These are phyloP conservation scores for Candida dendrica DNA, from an alignment of 805 yeast species.

Conservation along the genomic window DNA sequence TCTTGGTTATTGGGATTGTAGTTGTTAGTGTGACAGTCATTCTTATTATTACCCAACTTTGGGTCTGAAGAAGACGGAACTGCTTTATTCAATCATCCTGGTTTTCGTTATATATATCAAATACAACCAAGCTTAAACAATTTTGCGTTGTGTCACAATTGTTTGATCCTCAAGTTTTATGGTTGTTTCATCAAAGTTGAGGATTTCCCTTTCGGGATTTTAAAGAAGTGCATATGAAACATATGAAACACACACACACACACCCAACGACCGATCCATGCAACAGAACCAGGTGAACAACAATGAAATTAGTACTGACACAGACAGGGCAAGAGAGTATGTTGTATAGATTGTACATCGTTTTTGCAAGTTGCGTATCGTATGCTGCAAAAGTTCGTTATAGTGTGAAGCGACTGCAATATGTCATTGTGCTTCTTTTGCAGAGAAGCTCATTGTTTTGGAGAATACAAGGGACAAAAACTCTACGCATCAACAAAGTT, in stretches of 20 bases:
- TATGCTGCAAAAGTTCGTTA: no score
- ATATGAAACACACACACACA: background rate
- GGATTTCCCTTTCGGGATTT: background rate
- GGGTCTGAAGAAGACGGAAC: slow-evolving; percentile 11
- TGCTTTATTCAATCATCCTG: background rate
- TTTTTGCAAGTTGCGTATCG: no score
- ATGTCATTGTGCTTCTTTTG: no score
- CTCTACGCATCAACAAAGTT: no score
- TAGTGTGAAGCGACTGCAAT: no score
- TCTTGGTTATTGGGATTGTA: background rate
- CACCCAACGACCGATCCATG: no score
- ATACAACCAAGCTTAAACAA: background rate
- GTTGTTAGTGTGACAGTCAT: background rate
- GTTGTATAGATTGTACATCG: no score
- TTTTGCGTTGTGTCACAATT: background rate
- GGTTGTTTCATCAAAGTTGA: background rate
- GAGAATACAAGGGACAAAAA: no score
- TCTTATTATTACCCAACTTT: slow-evolving; percentile 10
- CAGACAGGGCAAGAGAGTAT: no score
- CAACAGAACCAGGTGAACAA: no score
- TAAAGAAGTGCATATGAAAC: background rate
- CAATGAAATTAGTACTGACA: no score
- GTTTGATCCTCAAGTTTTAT: background rate
- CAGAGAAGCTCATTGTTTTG: no score
- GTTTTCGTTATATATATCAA: background rate